These are phyloP conservation scores for Annulohypoxylon truncatum DNA, from an alignment of 2,329 filamentous ascomycete genomes.

Conservation along the genomic window DNA sequence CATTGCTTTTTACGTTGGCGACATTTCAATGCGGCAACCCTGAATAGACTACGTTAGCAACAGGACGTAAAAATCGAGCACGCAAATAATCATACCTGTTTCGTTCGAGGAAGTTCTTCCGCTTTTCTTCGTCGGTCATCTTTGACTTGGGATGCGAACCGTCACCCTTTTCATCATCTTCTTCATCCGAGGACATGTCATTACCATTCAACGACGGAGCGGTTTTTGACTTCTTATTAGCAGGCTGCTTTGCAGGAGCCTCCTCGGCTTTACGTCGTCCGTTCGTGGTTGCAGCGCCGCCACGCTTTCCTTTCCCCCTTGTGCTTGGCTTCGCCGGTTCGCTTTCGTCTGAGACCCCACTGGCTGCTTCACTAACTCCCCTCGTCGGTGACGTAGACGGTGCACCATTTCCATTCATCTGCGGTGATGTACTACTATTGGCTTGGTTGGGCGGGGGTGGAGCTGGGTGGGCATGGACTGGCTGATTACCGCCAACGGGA, in stretches of 20 bases:
- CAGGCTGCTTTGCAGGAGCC: slow-evolving; percentile 68
- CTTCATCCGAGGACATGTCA: slow-evolving; percentile 65
- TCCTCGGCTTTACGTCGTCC: slow-evolving; percentile 84
- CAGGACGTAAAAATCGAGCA: background rate
- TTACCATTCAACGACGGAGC: slow-evolving; percentile 52
- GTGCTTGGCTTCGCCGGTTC: slow-evolving; percentile 74
- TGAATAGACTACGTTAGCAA: slow-evolving; percentile 55
- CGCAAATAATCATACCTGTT: slow-evolving; percentile 76
- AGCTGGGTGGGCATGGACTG: slow-evolving; percentile 62
- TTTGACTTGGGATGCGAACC: slow-evolving; percentile 74
- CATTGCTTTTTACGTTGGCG: slow-evolving; percentile 99
- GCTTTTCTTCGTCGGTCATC: slow-evolving; percentile 98
- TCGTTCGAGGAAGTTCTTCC: slow-evolving; percentile 96
- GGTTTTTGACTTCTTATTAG: slow-evolving; percentile 77
- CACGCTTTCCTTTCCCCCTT: slow-evolving; percentile 77
- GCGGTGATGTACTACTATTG: slow-evolving; percentile 62
- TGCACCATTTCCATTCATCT: slow-evolving; percentile 63
- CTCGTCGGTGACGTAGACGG: slow-evolving; percentile 59
- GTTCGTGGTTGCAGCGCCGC: slow-evolving; percentile 61
- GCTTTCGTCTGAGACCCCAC: slow-evolving; percentile 78
- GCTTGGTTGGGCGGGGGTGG: slow-evolving; percentile 51
- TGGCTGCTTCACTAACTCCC: slow-evolving; percentile 74
- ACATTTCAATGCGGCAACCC: slow-evolving; percentile 95
- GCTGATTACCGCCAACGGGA: slow-evolving; percentile 58
- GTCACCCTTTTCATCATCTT: slow-evolving; percentile 62